Percentiles rank a stretch among this genome's conserved stretches.
Evolutionary conservation across 2,329 filamentous ascomycete species (phyloP).

Genomic region (Trichoderma cornu-damae): DNA sequence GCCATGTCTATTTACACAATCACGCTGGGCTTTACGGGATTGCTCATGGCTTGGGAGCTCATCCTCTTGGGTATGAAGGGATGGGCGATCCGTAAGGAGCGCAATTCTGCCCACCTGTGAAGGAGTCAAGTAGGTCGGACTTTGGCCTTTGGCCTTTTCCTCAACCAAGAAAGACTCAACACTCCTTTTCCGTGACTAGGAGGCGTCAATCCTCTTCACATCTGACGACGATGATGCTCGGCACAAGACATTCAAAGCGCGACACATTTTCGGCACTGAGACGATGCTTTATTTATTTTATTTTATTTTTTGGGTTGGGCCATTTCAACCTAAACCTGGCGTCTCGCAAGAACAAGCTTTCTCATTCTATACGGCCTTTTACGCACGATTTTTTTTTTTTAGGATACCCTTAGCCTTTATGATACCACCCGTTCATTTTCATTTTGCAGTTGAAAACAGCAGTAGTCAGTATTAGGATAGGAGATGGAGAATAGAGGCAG

Average conservation of each 20-base stretch:
- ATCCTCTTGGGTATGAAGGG: slow-evolving; percentile 78
- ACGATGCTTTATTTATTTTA: too few relatives aligned
- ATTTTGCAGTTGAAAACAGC: not conserved
- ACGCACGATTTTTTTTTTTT: not conserved
- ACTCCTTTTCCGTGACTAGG: not conserved
- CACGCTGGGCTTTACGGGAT: slow-evolving; percentile 73
- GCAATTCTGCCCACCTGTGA: too few relatives aligned
- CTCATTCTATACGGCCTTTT: slow-evolving; percentile 4
- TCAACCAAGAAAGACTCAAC: not conserved
- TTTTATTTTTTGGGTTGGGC: not conserved
- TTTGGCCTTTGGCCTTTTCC: not conserved
- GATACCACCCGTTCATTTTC: slow-evolving; percentile 14
- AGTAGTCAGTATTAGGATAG: not conserved
- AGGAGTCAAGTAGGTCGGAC: too few relatives aligned
- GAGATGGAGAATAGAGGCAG: not conserved
- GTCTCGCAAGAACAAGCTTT: not conserved
- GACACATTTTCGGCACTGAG: not conserved
- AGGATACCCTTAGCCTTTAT: slow-evolving; percentile 9
- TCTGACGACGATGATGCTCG: not conserved
- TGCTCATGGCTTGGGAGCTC: slow-evolving; percentile 82
- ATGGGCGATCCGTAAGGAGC: slow-evolving; percentile 61
- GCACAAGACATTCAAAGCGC: not conserved
- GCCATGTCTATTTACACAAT: slow-evolving; percentile 94
- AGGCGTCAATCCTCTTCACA: not conserved
- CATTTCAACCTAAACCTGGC: not conserved